A percentile compares a stretch with the other conserved stretches of the same genome.
Conservation (phyloP, 2,329 filamentous ascomycete species). For the Fusarium buxicola region DNA sequence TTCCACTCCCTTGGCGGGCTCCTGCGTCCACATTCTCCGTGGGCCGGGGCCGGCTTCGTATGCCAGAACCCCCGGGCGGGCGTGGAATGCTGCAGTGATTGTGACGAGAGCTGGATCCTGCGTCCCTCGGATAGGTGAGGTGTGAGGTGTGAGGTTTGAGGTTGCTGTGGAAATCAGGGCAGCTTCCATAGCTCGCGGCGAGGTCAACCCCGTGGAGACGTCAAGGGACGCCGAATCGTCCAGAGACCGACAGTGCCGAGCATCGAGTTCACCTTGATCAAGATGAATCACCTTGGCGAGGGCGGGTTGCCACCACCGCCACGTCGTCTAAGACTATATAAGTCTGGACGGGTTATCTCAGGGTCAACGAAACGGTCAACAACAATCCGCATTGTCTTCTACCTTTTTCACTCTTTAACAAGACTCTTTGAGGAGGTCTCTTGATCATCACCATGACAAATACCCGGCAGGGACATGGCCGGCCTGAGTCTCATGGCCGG, state of each 20-base stretch:
- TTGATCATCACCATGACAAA: conserved; percentile 20
- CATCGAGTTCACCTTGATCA: conserved; percentile 18
- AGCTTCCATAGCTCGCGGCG: conserved; percentile 29
- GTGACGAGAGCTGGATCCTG: conserved; percentile 23
- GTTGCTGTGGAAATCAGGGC: conserved; percentile 40
- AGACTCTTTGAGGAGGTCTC: background rate
- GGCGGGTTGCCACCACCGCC: conserved; percentile 25
- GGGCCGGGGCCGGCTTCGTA: conserved; percentile 39
- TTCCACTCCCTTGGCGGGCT: conserved; percentile 34
- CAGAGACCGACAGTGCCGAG: conserved; percentile 21
- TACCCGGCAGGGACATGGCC: conserved; percentile 10
- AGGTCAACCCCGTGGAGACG: conserved; percentile 21
- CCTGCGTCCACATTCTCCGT: conserved; percentile 42
- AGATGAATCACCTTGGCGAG: conserved; percentile 32
- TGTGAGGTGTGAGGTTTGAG: conserved; percentile 12
- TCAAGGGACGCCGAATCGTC: conserved; percentile 13
- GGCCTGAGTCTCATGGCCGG: conserved; percentile 3
- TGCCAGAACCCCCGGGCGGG: conserved; percentile 19
- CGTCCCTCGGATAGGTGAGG: conserved; percentile 14
- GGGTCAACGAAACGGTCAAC: conserved; percentile 33
- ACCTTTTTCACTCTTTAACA: conserved; percentile 1
- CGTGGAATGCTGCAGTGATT: conserved; percentile 41
- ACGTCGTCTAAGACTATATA: conserved; percentile 37
- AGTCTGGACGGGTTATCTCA: conserved; percentile 34
- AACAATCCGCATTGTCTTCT: conserved; percentile 33